Conservation (phyloP, 495 filamentous ascomycete species). For the Melanomma pulvis-pyrius region DNA sequence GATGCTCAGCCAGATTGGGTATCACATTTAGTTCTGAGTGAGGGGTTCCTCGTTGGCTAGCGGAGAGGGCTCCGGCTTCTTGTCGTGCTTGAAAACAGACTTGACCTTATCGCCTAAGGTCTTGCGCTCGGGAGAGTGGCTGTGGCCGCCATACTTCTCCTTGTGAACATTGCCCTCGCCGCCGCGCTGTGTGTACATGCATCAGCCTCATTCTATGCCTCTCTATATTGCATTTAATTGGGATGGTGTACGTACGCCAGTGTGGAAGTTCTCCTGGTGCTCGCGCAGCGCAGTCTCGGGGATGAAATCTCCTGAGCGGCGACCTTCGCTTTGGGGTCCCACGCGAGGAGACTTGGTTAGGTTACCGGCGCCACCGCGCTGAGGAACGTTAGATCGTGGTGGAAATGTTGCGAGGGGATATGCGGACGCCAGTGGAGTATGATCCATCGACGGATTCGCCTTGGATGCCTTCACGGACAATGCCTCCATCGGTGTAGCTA, state of each 20-base stretch:
- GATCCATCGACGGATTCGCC: conserved; percentile 31
- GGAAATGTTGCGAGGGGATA: background rate
- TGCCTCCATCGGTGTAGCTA: conserved; percentile 45
- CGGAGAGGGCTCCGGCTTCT: conserved; percentile 17
- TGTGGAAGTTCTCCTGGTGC: conserved; percentile 47
- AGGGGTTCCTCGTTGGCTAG: conserved; percentile 19
- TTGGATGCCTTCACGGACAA: conserved; percentile 44
- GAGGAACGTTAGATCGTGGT: conserved; percentile 8
- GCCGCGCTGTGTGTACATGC: conserved; percentile 36
- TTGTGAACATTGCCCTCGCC: conserved; percentile 45
- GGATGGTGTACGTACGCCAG: conserved; percentile 41
- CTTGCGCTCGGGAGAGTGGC: conserved; percentile 34
- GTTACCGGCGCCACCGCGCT: conserved; percentile 47
- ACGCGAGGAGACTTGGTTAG: conserved; percentile 33
- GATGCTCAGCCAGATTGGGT: background rate
- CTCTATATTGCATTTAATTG: background rate
- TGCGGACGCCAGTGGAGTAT: conserved; percentile 38
- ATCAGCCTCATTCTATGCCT: conserved; percentile 5
- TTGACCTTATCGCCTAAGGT: conserved; percentile 45
- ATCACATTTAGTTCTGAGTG: conserved; percentile 13
- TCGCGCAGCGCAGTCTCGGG: conserved; percentile 44
- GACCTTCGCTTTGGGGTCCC: conserved; percentile 8
- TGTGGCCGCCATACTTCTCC: conserved; percentile 48
- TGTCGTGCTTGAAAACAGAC: conserved; percentile 38
- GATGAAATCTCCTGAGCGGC: conserved; percentile 39